phyloP scores from a whole-genome alignment of 306 rosid genomes.

The Heteromeles arbutifolia region DNA sequence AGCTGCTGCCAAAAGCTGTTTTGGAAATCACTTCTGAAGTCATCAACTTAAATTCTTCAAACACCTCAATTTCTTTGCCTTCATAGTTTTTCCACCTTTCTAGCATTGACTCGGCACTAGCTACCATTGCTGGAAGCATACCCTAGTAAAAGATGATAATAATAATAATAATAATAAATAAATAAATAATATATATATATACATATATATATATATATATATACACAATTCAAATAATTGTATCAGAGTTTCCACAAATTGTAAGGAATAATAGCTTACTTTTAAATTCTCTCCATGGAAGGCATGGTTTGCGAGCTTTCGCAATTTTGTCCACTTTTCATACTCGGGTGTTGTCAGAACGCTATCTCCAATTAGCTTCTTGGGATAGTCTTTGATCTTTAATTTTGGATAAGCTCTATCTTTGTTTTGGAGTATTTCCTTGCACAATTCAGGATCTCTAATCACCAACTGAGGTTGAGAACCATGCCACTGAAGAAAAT shows the following conservation, averaged over 20 bases:
- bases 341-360: conserved; percentile 18
- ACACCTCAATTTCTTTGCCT: conserved; percentile 26
- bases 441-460: conserved; percentile 24
- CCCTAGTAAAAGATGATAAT: not conserved
- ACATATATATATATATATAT: too few species aligned
- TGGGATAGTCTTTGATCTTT: not conserved
- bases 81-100: conserved; percentile 20
- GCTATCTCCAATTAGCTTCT: conserved; percentile 35
- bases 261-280: conserved; percentile 6
- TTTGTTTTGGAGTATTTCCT: conserved; percentile 21
- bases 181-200: too few species aligned
- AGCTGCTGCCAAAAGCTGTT: conserved; percentile 32
- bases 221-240: not conserved
- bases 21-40: conserved; percentile 27
- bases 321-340: conserved; percentile 29
- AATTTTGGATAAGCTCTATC: conserved; percentile 9
- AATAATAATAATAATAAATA: too few species aligned
- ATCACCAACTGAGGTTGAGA: conserved; percentile 19
- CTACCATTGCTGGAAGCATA: conserved; percentile 27
- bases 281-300: conserved; percentile 40
- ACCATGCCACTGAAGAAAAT: conserved; percentile 30
- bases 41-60: conserved; percentile 20
- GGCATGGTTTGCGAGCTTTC: conserved; percentile 33
- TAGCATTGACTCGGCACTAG: conserved; percentile 17
- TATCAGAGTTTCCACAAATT: not conserved